Percentiles rank a stretch among this genome's conserved stretches.
phyloP scores from a whole-genome alignment of 2,329 filamentous ascomycete genomes.

The Cladophialophora exuberans region DNA sequence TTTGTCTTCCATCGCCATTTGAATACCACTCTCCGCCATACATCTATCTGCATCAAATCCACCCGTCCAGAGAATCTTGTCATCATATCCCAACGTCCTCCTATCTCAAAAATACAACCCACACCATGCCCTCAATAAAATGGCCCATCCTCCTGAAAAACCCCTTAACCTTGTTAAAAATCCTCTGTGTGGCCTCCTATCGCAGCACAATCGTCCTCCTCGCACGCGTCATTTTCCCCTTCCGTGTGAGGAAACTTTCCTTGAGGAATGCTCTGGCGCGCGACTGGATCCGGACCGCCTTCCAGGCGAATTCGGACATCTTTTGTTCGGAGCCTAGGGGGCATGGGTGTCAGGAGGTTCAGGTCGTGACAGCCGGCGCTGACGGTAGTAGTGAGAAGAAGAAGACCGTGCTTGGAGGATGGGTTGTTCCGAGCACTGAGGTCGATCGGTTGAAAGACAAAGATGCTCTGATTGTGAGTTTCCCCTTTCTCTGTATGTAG shows the following conservation, averaged over 20 bases:
- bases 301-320: not conserved
- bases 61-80: too few relatives aligned
- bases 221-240: slow-evolving; percentile 3
- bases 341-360: slow-evolving; percentile 7
- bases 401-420: not conserved
- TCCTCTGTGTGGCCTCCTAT: not conserved
- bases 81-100: too few relatives aligned
- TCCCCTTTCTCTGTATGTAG: too few relatives aligned
- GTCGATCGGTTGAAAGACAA: not conserved
- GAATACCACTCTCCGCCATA: too few relatives aligned
- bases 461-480: not conserved
- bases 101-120: too few relatives aligned
- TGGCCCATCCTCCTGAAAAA: slow-evolving; percentile 9
- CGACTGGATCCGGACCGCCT: slow-evolving; percentile 5
- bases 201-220: slow-evolving; percentile 1
- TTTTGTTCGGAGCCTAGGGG: slow-evolving; percentile 8
- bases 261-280: slow-evolving; percentile 3
- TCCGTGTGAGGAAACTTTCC: slow-evolving; percentile 5
- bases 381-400: not conserved
- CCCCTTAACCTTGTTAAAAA: not conserved
- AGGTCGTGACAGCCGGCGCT: slow-evolving; percentile 1
- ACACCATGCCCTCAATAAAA: slow-evolving; percentile 16
- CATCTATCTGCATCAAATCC: too few relatives aligned
- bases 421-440: not conserved
- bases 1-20: too few relatives aligned